Evolutionary conservation across 139 green algal species (phyloP).

Genomic region (Auxenochlorella protothecoides): DNA sequence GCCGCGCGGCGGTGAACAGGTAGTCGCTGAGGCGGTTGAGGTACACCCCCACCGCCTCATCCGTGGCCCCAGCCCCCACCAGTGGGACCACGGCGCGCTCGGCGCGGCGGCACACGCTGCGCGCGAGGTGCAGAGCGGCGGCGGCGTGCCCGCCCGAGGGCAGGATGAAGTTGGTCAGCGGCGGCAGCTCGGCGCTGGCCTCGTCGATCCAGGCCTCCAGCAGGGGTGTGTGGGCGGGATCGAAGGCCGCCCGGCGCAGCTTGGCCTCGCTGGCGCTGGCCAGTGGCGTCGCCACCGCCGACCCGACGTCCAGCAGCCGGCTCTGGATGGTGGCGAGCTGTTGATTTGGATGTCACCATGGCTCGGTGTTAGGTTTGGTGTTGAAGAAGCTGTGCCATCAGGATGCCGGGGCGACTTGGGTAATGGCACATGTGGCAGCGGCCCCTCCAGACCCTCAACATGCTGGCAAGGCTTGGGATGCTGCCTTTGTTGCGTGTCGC

Average conservation of each 20-base stretch:
- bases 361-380: too few species aligned
- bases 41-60: slow-evolving; percentile 48
- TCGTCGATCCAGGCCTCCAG: slow-evolving; percentile 88
- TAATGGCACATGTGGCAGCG: too few species aligned
- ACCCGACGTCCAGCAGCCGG: slow-evolving; percentile 84
- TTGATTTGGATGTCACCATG: too few species aligned
- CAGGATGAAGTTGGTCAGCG: slow-evolving; percentile 87
- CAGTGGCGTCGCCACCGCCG: slow-evolving; percentile 77
- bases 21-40: slow-evolving; percentile 95
- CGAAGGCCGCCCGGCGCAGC: slow-evolving; percentile 55
- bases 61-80: slow-evolving; percentile 24
- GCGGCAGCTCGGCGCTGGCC: slow-evolving; percentile 63
- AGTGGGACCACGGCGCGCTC: slow-evolving; percentile 73
- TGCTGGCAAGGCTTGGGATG: too few species aligned
- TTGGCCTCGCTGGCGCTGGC: slow-evolving; percentile 43
- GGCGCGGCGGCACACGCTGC: slow-evolving; percentile 75
- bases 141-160: slow-evolving; percentile 64
- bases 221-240: slow-evolving; percentile 8
- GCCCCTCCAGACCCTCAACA: too few species aligned
- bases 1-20: slow-evolving; percentile 83
- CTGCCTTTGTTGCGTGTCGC: too few species aligned
- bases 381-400: too few species aligned
- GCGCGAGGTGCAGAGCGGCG: slow-evolving; percentile 58
- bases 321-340: slow-evolving; percentile 79
- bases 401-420: too few species aligned